These are phyloP conservation scores for Macrocystidia cucumis DNA, from an alignment of 1,284 basidiomycete species.

Conservation along the genomic window DNA sequence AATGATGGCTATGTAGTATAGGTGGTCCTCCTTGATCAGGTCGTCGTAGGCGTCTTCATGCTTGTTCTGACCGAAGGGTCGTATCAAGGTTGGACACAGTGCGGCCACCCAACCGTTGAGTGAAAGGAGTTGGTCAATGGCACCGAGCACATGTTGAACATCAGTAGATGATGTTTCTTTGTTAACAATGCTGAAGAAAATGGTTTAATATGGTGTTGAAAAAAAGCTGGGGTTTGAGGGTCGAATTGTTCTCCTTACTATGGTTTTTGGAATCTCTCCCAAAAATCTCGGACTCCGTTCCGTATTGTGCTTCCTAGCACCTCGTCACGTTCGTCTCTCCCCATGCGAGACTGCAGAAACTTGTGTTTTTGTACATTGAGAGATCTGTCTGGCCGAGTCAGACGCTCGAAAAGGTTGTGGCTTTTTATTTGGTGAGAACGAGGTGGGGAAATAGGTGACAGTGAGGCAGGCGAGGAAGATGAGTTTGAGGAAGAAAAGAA, in stretches of 20 bases:
- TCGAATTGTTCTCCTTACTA: too few relatives aligned
- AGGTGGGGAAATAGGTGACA: slow-evolving; percentile 17
- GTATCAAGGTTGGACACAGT: slow-evolving; percentile 81
- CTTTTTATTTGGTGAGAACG: slow-evolving; percentile 54
- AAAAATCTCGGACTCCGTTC: slow-evolving; percentile 80
- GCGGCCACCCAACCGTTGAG: slow-evolving; percentile 99
- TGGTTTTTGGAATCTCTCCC: slow-evolving; percentile 86
- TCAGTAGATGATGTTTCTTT: slow-evolving; percentile 83
- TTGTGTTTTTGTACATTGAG: slow-evolving; percentile 83
- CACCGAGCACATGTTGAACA: slow-evolving; percentile 76
- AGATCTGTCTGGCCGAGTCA: slow-evolving; percentile 74
- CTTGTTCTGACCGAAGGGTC: slow-evolving; percentile 87
- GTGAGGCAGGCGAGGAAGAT: slow-evolving; percentile 18
- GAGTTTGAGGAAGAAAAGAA: slow-evolving; percentile 37
- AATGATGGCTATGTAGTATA: slow-evolving; percentile 92
- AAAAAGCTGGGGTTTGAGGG: slow-evolving; percentile 11
- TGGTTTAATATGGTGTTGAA: slow-evolving; percentile 1
- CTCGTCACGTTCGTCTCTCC: slow-evolving; percentile 77
- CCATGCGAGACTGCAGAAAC: slow-evolving; percentile 82
- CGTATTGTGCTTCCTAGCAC: slow-evolving; percentile 69
- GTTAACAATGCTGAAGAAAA: slow-evolving; percentile 55
- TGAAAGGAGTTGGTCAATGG: slow-evolving; percentile 85
- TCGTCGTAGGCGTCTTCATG: slow-evolving; percentile 83
- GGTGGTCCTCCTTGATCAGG: slow-evolving; percentile 68
- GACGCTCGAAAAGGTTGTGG: slow-evolving; percentile 80